These are phyloP conservation scores for Ophiosphaerella korrae DNA, from an alignment of 2,329 filamentous ascomycete species.

Conservation along the genomic window DNA sequence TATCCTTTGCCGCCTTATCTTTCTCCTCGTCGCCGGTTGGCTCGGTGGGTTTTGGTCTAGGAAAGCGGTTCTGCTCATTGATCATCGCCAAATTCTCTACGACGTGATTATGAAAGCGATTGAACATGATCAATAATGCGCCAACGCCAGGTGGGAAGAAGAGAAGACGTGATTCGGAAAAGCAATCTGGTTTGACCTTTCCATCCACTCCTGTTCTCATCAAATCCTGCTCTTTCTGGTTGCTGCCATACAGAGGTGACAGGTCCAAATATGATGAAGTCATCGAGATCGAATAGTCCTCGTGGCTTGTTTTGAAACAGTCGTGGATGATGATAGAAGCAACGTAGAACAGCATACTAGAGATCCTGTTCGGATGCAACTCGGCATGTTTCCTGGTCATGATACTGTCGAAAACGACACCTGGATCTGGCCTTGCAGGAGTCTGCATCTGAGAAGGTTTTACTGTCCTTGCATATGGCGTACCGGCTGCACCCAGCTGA, in stretches of 20 bases:
- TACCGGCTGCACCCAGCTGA: slow-evolving; percentile 66
- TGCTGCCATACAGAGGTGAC: slow-evolving; percentile 74
- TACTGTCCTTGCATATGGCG: slow-evolving; percentile 73
- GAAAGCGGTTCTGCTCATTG: slow-evolving; percentile 82
- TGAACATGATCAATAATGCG: slow-evolving; percentile 70
- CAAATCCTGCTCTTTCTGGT: slow-evolving; percentile 67
- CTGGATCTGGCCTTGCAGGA: slow-evolving; percentile 67
- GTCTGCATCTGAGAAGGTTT: slow-evolving; percentile 61
- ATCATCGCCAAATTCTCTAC: slow-evolving; percentile 80
- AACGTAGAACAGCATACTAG: slow-evolving; percentile 75
- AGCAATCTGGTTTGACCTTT: slow-evolving; percentile 73
- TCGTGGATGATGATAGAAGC: slow-evolving; percentile 70
- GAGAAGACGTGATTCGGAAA: slow-evolving; percentile 67
- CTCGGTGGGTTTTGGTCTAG: slow-evolving; percentile 57
- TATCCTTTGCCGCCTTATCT: slow-evolving; percentile 17
- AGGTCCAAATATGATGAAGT: slow-evolving; percentile 79
- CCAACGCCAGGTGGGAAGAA: slow-evolving; percentile 73
- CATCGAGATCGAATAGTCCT: slow-evolving; percentile 66
- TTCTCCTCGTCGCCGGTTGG: slow-evolving; percentile 52
- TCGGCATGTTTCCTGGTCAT: slow-evolving; percentile 67
- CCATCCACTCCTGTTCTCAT: slow-evolving; percentile 70
- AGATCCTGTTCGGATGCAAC: slow-evolving; percentile 73
- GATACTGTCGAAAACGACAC: slow-evolving; percentile 69
- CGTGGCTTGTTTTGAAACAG: slow-evolving; percentile 68
- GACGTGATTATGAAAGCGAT: slow-evolving; percentile 82